Evolutionary conservation across 1,284 basidiomycete species (phyloP), one percentile per base, ranked within the genome.

Genomic region (Inonotus hispidus): DNA sequence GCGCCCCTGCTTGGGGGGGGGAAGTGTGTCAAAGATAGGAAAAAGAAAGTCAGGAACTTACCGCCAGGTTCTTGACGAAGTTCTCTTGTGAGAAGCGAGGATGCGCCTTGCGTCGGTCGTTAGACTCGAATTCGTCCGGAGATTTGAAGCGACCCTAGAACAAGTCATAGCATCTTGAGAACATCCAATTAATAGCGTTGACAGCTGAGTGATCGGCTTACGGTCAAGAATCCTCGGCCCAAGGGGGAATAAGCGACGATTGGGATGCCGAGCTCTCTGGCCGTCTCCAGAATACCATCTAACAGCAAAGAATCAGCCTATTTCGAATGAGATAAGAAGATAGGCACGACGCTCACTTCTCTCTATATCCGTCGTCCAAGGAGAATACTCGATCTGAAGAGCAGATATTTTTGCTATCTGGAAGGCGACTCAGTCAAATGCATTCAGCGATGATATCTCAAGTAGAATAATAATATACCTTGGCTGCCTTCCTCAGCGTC

Each of bases 11-110:
- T 14, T 14, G 38, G 27, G 32, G 27, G 32, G 19, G 5, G 16
- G 13, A 14, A n/a, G 8, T 10, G 50, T 32, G 16, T 32, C 8
- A 32, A 4, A 8, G 4, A 13, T 14, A 11, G 32, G 38, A 37
- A 11, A n/a, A n/a, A n/a, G n/a, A n/a, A n/a, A n/a, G n/a, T n/a
- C n/a, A n/a, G n/a, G 21, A 32, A 29, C 23, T 58, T 21, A 53
- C 67, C 25, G 67, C 59, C 23, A 77, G 63, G 63, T 78, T 76
- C 59, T 73, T 70, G 4, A 67, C 64, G 37, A 78, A 74, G 63
- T 78, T 75, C 53, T 76, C 64, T 23, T 63, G 25, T 16, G 59
- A 61, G 60, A 56, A 68, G 21, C 64, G 58, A 13, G 65, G 65
- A 35, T 63, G 52, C 19, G 13, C 8, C 5, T 39, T 52, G 2